Base-by-base conservation (phyloP, 2,329 filamentous ascomycete genomes). In the Dothistroma pini region DNA sequence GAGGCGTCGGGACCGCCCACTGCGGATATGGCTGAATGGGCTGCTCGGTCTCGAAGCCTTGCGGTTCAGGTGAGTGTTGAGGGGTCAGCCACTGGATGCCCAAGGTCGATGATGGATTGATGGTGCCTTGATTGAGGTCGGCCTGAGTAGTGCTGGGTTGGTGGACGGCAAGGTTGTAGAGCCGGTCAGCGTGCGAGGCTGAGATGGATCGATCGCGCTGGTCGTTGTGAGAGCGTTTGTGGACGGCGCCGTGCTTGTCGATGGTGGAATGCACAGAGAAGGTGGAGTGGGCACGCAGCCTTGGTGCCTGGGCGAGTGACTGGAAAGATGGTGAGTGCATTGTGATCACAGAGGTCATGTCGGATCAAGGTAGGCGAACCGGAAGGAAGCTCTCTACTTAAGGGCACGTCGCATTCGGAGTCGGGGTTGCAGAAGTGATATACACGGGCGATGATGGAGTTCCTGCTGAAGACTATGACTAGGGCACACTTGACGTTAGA, bases 311-410 rank as follows among this genome's bases (percentile, higher is more conserved):
- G 51, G 59, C 58, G 58, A 63, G 53, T 54, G 67, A 65, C 65
- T 71, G 69, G 60, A 70, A 64, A 66, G 63, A 63, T 59, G 68
- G 71, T 71, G 71, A 74, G 70, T 72, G 67, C 72, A 74, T 74
- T 25, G 22, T 51, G 68, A 59, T 67, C 59, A 61, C 50, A 56
- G 60, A 54, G 58, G 60, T 56, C 50, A 56, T 59, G 47, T 57
- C 56, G 63, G 58, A 64, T 64, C 60, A 59, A 58, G 65, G 59
- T 58, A 66, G 63, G 66, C 61, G 60, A 64, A 65, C 61, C 61
- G 59, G 65, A 59, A 59, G 63, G 60, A 58, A 59, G 44, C 14
- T 44, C 21, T 25, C 53, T 55, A 55, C 62, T 60, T 53, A 63
- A 63, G 57, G 57, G 59, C 58, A 58, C 57, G 47, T 54, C 51